Conservation (phyloP, 495 filamentous ascomycete genomes). For the Tuber melanosporum region DNA sequence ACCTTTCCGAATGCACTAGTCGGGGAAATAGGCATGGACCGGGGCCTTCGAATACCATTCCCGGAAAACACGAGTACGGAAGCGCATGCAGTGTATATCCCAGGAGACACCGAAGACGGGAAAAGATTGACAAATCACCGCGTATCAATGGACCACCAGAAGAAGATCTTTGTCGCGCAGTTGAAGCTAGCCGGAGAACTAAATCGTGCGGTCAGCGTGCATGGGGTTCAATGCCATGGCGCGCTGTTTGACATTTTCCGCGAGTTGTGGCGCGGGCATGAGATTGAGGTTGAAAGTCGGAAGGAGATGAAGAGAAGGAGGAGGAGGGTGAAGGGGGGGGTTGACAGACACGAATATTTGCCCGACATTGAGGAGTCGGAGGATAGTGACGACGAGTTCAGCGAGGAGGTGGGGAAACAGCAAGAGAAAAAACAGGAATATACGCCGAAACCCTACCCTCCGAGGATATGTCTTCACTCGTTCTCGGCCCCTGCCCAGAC, state of each 20-base stretch:
- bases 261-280: slow-evolving; percentile 74
- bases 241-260: slow-evolving; percentile 67
- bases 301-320: slow-evolving; percentile 50
- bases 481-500: slow-evolving; percentile 75
- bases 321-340: slow-evolving; percentile 43
- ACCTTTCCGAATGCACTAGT: slow-evolving; percentile 64
- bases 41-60: slow-evolving; percentile 71
- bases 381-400: slow-evolving; percentile 35
- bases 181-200: slow-evolving; percentile 78
- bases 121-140: slow-evolving; percentile 63
- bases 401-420: slow-evolving; percentile 15
- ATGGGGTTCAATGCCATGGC: slow-evolving; percentile 89
- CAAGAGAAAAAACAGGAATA: slow-evolving; percentile 27
- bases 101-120: slow-evolving; percentile 59
- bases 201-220: slow-evolving; percentile 72
- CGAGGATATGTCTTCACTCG: slow-evolving; percentile 87
- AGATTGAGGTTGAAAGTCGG: slow-evolving; percentile 61
- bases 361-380: slow-evolving; percentile 44
- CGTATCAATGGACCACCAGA: slow-evolving; percentile 74
- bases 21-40: slow-evolving; percentile 85
- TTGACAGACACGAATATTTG: slow-evolving; percentile 48
- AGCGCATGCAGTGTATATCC: slow-evolving; percentile 20
- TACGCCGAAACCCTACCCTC: slow-evolving; percentile 63
- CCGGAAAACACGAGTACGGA: slow-evolving; percentile 11
- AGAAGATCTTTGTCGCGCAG: slow-evolving; percentile 67